Percentiles rank a stretch among this genome's conserved stretches.
phyloP scores from a whole-genome alignment of 495 filamentous ascomycete genomes.

The Neurospora sp. region DNA sequence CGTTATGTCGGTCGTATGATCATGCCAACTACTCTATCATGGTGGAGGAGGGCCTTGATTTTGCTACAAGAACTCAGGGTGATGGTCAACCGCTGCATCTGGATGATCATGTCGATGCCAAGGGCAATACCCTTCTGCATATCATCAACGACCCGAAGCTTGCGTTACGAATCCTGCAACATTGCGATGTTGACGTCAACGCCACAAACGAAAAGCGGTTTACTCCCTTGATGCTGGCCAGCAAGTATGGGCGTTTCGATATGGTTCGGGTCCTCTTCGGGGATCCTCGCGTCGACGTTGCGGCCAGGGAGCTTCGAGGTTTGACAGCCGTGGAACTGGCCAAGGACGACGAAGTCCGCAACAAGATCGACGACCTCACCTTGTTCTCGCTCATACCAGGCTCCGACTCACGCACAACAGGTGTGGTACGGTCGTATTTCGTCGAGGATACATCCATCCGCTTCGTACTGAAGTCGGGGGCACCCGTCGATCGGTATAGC shows the following conservation, averaged over 20 bases:
- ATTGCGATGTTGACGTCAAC: conserved; percentile 89
- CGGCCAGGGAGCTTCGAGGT: conserved; percentile 75
- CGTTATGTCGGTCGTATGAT: conserved; percentile 90
- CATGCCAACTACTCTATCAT: conserved; percentile 77
- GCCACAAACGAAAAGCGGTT: conserved; percentile 93
- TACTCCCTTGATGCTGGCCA: conserved; percentile 96
- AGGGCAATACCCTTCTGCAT: conserved; percentile 89
- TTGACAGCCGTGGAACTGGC: conserved; percentile 93
- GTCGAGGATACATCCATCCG: conserved; percentile 93
- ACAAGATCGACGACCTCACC: conserved; percentile 88
- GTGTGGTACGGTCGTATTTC: conserved; percentile 93
- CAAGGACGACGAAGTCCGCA: conserved; percentile 96
- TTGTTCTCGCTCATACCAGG: conserved; percentile 65
- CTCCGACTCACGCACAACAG: conserved; percentile 73
- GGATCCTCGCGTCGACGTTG: conserved; percentile 77
- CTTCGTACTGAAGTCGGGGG: conserved; percentile 88
- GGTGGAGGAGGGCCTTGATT: conserved; percentile 68
- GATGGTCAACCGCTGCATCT: conserved; percentile 75
- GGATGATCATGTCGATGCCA: conserved; percentile 85
- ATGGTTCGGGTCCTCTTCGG: conserved; percentile 81
- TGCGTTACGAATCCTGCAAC: conserved; percentile 60
- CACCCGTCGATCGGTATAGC: conserved; percentile 51
- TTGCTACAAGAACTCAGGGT: conserved; percentile 62
- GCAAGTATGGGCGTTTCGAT: conserved; percentile 93
- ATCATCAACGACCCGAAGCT: conserved; percentile 81